Evolutionary conservation across 106 monocot species (phyloP).

Genomic region (Posidonia australis): DNA sequence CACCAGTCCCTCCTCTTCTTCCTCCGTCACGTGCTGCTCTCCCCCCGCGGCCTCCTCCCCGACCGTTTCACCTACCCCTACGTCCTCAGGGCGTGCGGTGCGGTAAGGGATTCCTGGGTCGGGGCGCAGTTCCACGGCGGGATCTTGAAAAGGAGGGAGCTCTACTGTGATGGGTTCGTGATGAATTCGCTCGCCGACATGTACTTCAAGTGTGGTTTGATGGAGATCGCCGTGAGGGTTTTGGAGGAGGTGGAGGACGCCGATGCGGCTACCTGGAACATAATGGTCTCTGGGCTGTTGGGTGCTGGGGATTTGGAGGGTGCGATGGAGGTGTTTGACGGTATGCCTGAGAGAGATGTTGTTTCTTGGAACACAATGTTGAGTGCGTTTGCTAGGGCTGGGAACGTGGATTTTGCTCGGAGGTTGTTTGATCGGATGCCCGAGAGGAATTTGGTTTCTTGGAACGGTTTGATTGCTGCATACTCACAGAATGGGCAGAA

Average conservation of each 20-base stretch:
- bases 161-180: slow-evolving; percentile 18
- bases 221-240: slow-evolving; percentile 9
- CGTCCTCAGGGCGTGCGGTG: slow-evolving; percentile 35
- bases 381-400: slow-evolving; percentile 20
- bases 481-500: slow-evolving; percentile 23
- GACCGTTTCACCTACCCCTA: slow-evolving; percentile 44
- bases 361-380: slow-evolving; percentile 32
- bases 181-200: slow-evolving; percentile 34
- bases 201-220: slow-evolving; percentile 30
- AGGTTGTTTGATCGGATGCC: slow-evolving; percentile 32
- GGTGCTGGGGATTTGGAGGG: slow-evolving; percentile 3
- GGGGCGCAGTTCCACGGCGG: slow-evolving; percentile 34
- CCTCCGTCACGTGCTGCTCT: slow-evolving; percentile 7
- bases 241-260: slow-evolving; percentile 16
- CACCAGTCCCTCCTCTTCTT: slow-evolving; percentile 12
- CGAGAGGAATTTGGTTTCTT: slow-evolving; percentile 21
- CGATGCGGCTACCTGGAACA: slow-evolving; percentile 42
- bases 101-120: neutral
- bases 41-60: slow-evolving; percentile 12
- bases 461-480: slow-evolving; percentile 46
- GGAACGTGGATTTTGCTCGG: slow-evolving; percentile 10
- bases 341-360: slow-evolving; percentile 25
- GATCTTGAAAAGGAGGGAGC: slow-evolving; percentile 20
- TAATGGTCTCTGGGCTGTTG: slow-evolving; percentile 24
- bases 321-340: slow-evolving; percentile 19